Evolutionary conservation across 352 stramenopile species (phyloP).

Genomic region (Blastocystis sp.): DNA sequence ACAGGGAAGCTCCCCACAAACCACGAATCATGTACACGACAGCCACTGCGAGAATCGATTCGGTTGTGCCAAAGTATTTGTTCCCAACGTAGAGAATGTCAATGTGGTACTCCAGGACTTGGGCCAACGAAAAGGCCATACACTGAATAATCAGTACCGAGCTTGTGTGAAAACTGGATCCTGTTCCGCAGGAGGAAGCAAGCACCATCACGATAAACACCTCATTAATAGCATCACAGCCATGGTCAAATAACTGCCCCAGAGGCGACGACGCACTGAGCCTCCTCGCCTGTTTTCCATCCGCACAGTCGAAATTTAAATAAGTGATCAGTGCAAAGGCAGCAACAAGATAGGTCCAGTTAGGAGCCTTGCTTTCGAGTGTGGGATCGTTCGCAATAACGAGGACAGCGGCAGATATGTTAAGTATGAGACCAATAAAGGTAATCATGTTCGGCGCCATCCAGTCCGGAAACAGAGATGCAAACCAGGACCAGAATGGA

Average conservation of each 20-base stretch:
- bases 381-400: conserved; percentile 39
- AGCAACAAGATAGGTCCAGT: conserved; percentile 29
- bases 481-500: conserved; percentile 49
- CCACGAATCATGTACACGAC: conserved; percentile 10
- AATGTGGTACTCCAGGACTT: conserved; percentile 51
- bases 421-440: conserved; percentile 16
- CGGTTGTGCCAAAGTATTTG: conserved; percentile 40
- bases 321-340: conserved; percentile 70
- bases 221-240: conserved; percentile 63
- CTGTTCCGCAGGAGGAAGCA: conserved; percentile 30
- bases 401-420: background rate
- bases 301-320: conserved; percentile 95
- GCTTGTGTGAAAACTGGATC: background rate
- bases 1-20: background rate
- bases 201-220: conserved; percentile 47
- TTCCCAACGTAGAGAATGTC: conserved; percentile 28
- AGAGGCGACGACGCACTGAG: conserved; percentile 85
- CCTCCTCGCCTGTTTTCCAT: conserved; percentile 93
- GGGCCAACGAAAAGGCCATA: conserved; percentile 22
- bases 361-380: background rate
- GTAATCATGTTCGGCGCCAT: conserved; percentile 61
- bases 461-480: conserved; percentile 19
- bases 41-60: conserved; percentile 17
- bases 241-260: conserved; percentile 96
- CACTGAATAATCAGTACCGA: conserved; percentile 42